phyloP scores from a whole-genome alignment of 192 early-diverging fungal species.

The Coemansia sp. region DNA sequence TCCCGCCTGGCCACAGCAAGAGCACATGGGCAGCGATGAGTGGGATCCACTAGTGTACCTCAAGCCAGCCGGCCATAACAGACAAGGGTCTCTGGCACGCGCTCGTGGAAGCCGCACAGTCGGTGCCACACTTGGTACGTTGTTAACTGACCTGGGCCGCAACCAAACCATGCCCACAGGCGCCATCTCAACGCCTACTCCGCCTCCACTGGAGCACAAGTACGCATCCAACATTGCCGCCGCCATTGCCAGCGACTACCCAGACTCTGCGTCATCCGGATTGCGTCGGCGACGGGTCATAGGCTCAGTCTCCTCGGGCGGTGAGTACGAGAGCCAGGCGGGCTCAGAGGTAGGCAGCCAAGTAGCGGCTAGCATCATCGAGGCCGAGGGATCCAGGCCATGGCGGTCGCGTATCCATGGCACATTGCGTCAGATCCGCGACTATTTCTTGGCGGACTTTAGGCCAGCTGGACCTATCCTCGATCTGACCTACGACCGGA shows the following conservation, averaged over 20 bases:
- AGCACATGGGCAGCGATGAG: conserved; percentile 1
- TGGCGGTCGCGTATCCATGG: conserved; percentile 3
- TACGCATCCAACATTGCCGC: conserved; percentile 3
- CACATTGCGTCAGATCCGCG: conserved; percentile 30
- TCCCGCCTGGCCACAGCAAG: neutral
- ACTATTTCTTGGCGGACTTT: conserved; percentile 50
- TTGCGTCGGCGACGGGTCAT: conserved; percentile 11
- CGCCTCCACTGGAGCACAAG: neutral
- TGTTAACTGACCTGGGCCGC: conserved; percentile 18
- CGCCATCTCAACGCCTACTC: neutral
- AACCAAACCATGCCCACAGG: conserved; percentile 4
- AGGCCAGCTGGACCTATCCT: conserved; percentile 41
- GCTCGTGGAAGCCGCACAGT: neutral
- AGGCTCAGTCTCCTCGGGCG: conserved; percentile 1
- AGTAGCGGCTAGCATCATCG: conserved; percentile 21
- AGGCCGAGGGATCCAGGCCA: conserved; percentile 6
- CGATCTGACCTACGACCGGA: conserved; percentile 47
- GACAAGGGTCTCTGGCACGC: neutral
- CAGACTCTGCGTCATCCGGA: conserved; percentile 5
- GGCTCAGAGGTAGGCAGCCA: conserved; percentile 6
- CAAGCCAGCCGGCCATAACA: neutral
- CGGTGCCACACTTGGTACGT: conserved; percentile 22
- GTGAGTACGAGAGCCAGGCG: neutral
- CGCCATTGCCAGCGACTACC: neutral
- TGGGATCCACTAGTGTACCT: conserved; percentile 44